Evolutionary conservation across 371 early-diverging fungal genomes (phyloP).

Genomic region (Mucor lusitanicus): DNA sequence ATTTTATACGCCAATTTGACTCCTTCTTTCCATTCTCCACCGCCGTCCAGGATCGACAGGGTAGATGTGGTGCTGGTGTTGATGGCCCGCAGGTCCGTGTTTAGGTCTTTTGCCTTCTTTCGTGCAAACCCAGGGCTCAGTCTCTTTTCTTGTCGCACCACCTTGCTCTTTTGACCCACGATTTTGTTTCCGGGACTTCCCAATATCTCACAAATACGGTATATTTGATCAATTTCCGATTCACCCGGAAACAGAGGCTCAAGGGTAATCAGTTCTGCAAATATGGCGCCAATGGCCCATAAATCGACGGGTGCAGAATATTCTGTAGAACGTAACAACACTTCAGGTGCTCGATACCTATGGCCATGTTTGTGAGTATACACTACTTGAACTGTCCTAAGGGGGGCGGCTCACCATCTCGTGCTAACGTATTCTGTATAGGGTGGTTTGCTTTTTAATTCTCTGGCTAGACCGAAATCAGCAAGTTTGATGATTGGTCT

Average conservation of each 20-base stretch:
- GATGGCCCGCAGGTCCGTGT: neutral
- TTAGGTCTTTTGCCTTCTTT: conserved; percentile 16
- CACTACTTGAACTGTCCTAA: too few relatives aligned
- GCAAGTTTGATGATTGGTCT: conserved; percentile 79
- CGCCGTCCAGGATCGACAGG: conserved; percentile 36
- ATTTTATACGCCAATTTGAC: conserved; percentile 62
- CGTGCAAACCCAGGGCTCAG: conserved; percentile 47
- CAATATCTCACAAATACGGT: conserved; percentile 69
- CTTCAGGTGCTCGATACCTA: conserved; percentile 99
- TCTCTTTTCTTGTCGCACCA: conserved; percentile 22
- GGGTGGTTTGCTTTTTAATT: conserved; percentile 81
- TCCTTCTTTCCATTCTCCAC: conserved; percentile 76
- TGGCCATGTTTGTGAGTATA: too few relatives aligned
- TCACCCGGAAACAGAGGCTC: conserved; percentile 94
- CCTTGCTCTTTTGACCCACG: conserved; percentile 15
- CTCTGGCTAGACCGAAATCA: conserved; percentile 94
- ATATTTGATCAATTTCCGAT: conserved; percentile 91
- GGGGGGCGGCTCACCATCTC: conserved; percentile 70
- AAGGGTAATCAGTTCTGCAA: conserved; percentile 86
- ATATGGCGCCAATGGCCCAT: conserved; percentile 97
- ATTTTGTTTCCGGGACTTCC: conserved; percentile 57
- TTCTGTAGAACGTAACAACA: conserved; percentile 81
- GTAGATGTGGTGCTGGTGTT: conserved; percentile 3
- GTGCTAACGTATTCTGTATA: conserved; percentile 96
- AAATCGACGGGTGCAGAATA: conserved; percentile 98